These are phyloP conservation scores for Podaxis rugospora DNA, from an alignment of 768 basidiomycete genomes.

Conservation along the genomic window DNA sequence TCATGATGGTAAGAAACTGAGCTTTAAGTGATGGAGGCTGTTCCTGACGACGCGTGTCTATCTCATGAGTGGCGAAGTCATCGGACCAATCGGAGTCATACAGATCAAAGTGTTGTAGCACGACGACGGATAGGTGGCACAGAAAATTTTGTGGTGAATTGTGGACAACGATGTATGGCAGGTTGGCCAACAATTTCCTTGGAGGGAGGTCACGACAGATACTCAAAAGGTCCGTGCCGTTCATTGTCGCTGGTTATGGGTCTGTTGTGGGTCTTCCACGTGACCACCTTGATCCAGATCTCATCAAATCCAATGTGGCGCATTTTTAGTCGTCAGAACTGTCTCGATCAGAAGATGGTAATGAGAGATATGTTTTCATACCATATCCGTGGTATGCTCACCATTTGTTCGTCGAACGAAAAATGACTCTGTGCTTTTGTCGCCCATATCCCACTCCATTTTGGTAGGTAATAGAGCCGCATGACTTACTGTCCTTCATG, in stretches of 20 bases:
- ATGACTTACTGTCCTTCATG: neutral
- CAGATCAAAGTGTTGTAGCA: neutral
- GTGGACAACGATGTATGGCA: neutral
- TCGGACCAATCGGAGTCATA: constrained; percentile 4
- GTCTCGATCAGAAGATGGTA: neutral
- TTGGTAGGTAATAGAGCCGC: neutral
- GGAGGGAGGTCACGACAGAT: neutral
- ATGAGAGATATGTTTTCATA: neutral
- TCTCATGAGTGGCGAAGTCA: neutral
- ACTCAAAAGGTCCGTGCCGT: neutral
- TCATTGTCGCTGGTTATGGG: neutral
- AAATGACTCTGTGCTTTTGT: neutral
- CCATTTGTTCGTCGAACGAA: neutral
- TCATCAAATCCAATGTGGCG: neutral
- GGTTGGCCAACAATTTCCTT: neutral
- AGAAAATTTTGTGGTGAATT: neutral
- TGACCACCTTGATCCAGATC: neutral
- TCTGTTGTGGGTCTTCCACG: neutral
- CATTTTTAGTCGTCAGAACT: neutral
- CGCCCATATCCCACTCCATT: neutral
- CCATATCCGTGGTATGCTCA: neutral
- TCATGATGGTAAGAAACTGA: constrained; percentile 6
- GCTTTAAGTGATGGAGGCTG: neutral
- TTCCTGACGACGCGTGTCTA: constrained; percentile 2
- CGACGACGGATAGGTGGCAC: neutral